Evolutionary conservation across 2,329 filamentous ascomycete genomes (phyloP).

Genomic region (Clonostachys chloroleuca): DNA sequence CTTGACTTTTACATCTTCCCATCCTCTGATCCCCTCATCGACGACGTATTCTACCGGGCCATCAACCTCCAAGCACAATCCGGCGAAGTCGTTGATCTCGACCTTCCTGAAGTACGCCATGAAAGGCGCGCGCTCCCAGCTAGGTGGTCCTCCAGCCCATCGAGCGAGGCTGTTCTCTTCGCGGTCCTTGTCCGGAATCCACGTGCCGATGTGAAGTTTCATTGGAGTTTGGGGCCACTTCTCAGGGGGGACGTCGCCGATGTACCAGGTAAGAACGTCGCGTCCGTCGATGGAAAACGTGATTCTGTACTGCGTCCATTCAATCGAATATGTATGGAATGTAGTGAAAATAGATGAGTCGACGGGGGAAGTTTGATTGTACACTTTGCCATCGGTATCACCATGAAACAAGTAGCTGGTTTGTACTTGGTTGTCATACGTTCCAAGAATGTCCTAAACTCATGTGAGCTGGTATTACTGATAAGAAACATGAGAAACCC

Average conservation of each 20-base stretch:
- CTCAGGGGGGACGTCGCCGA: conserved; percentile 39
- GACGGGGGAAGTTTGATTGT: conserved; percentile 43
- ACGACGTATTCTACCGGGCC: conserved; percentile 17
- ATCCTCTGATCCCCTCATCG: conserved; percentile 15
- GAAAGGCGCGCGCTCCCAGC: conserved; percentile 19
- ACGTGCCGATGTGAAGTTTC: conserved; percentile 59
- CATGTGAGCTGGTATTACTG: not conserved
- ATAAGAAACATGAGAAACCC: not conserved
- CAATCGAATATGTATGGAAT: conserved; percentile 62
- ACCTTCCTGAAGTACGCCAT: conserved; percentile 15
- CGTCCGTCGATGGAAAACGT: conserved; percentile 55
- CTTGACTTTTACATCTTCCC: conserved; percentile 18
- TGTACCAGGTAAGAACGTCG: conserved; percentile 19
- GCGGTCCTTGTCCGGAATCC: conserved; percentile 42
- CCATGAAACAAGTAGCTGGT: conserved; percentile 79
- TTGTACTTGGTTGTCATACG: conserved; percentile 54
- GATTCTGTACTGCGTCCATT: conserved; percentile 58
- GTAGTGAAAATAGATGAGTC: conserved; percentile 24
- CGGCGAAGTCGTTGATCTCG: conserved; percentile 19
- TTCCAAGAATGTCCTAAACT: conserved; percentile 17
- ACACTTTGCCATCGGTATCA: conserved; percentile 43
- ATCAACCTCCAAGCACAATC: conserved; percentile 14
- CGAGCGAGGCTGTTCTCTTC: conserved; percentile 52
- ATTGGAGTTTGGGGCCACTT: conserved; percentile 67
- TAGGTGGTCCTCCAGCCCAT: conserved; percentile 59